Percentiles rank a stretch among this genome's conserved stretches.
Conservation (phyloP, 768 basidiomycete genomes). For the Amanita molliuscula region DNA sequence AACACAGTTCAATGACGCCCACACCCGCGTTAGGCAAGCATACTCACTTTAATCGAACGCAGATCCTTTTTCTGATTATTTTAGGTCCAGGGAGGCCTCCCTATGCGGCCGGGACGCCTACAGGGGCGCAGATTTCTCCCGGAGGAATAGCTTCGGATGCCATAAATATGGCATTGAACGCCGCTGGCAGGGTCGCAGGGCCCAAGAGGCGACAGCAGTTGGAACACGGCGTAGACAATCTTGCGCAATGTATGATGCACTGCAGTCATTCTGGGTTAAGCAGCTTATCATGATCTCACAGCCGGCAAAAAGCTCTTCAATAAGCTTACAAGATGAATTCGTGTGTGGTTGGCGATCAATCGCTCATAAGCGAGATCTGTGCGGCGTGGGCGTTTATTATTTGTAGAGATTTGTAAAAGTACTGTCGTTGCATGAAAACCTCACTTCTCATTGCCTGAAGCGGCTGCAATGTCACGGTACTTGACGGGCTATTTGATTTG, state of each 20-base stretch:
- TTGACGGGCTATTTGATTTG: neutral
- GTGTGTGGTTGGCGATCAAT: slow-evolving; percentile 1
- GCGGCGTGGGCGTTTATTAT: neutral
- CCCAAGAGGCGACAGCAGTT: slow-evolving; percentile 37
- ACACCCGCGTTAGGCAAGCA: neutral
- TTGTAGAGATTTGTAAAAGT: neutral
- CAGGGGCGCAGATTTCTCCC: slow-evolving; percentile 7
- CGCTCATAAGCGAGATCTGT: neutral
- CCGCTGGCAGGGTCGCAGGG: slow-evolving; percentile 50
- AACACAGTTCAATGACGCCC: neutral
- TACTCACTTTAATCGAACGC: neutral
- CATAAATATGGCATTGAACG: slow-evolving; percentile 32
- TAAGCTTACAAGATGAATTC: slow-evolving; percentile 30
- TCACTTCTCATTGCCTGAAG: neutral
- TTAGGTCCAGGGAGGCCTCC: neutral
- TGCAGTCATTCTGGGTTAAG: neutral
- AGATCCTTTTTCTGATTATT: neutral
- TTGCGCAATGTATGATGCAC: slow-evolving; percentile 33
- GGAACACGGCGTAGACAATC: slow-evolving; percentile 31
- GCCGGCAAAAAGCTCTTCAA: slow-evolving; percentile 35
- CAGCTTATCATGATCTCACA: slow-evolving; percentile 13
- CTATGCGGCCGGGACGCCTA: neutral
- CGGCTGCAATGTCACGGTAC: neutral
- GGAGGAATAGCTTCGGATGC: slow-evolving; percentile 20
- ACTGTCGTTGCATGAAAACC: neutral